Base-by-base conservation (phyloP, 2,329 filamentous ascomycete genomes). In the Graphilbum fragrans region DNA sequence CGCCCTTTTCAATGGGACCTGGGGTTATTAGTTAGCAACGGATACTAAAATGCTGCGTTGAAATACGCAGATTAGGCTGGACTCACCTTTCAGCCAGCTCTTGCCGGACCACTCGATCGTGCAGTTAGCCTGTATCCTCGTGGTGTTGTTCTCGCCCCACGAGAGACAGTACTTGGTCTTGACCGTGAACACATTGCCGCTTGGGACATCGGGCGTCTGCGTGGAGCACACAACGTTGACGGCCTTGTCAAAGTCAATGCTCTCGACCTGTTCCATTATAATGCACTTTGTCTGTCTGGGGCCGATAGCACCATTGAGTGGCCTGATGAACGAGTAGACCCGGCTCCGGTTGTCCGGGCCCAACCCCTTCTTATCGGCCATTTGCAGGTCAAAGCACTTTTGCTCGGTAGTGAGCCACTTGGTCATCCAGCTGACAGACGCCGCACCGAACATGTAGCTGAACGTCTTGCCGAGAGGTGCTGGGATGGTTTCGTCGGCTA, bases 1-100 rank as follows among this genome's bases (percentile, higher is more conserved):
- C 86, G 45, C 86, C 90, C 59, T 94, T 95, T 58, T 98, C 92
- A 51, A 98, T 98, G 2, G 92, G 85, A 47, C 84, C 87, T 94
- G 22, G n/a, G n/a, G 17, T n/a, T 14, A 27, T 31, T 10, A 27
- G 17, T 33, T 9, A 35, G n/a, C 17, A n/a, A 17, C 4, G 7
- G 7, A 21, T 16, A 19, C 20, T 18, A 3, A 2, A 4, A 9
- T 19, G 12, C 12, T 11, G 23, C 7, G 23, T 16, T 10, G 5
- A 9, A 11, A 14, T n/a, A 14, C 20, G 7, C 18, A 34, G 19
- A 11, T 12, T 5, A 2, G 20, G 18, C 20, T 20, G 7, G 8
- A 55, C 68, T 57, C 67, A 93, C 88, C 86, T 66, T 92, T 95
- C 36, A 98, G 66, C 92, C 92, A 98, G 65, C 88, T 95, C 70